Evolutionary conservation across 257 asterid species (phyloP).

Genomic region (Haberlea rhodopensis): DNA sequence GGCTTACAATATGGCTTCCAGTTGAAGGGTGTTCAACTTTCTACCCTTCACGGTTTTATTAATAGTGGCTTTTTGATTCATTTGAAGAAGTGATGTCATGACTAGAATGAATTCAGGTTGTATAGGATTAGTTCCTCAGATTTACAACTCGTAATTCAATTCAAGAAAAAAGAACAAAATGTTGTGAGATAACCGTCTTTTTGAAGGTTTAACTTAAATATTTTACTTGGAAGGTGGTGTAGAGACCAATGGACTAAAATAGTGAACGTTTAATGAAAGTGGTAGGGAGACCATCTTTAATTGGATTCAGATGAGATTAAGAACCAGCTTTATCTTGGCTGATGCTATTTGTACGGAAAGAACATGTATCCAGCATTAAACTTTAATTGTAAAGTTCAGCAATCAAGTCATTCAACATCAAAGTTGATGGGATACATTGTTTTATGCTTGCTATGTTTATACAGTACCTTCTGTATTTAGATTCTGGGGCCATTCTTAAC

Average conservation of each 20-base stretch:
- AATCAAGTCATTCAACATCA: not conserved
- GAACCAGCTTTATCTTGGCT: not conserved
- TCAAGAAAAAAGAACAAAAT: not conserved
- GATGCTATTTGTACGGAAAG: too few relatives aligned
- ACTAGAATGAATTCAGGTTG: not conserved
- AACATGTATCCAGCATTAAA: not conserved
- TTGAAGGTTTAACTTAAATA: not conserved
- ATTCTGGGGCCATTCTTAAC: not conserved
- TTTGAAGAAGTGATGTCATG: too few relatives aligned
- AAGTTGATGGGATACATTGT: not conserved
- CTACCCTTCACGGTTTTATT: not conserved
- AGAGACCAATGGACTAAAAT: not conserved
- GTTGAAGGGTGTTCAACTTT: not conserved
- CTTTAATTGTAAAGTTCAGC: not conserved
- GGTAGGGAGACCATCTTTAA: too few relatives aligned
- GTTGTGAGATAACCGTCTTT: not conserved
- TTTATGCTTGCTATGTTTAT: not conserved
- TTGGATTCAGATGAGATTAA: not conserved
- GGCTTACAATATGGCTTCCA: not conserved
- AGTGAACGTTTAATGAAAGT: too few relatives aligned
- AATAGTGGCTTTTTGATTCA: too few relatives aligned
- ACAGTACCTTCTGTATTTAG: not conserved
- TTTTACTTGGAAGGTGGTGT: not conserved
- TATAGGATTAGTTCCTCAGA: not conserved
- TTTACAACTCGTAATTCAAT: not conserved